Evolutionary conservation across 2,329 filamentous ascomycete genomes (phyloP).

Genomic region (Boeremia lycopersici): DNA sequence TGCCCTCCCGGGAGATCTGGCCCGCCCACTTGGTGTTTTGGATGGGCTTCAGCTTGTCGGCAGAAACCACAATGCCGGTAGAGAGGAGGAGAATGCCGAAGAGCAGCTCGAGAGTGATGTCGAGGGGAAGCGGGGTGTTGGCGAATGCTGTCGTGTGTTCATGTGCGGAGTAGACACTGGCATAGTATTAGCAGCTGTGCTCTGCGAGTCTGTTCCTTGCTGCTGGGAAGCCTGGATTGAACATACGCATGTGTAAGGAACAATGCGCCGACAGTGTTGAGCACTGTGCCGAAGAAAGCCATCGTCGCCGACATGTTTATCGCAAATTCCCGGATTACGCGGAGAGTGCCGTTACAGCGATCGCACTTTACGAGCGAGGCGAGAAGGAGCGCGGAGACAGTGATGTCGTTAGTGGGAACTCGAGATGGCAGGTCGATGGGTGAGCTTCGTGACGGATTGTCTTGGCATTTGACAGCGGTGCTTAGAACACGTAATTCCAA

Average conservation of each 20-base stretch:
- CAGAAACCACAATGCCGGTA: conserved; percentile 78
- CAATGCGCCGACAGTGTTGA: conserved; percentile 76
- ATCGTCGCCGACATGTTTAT: conserved; percentile 52
- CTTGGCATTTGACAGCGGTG: conserved; percentile 2
- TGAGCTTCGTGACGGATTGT: conserved; percentile 8
- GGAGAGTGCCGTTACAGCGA: not conserved
- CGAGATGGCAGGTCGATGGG: not conserved
- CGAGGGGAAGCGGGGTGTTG: conserved; percentile 68
- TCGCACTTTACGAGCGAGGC: not conserved
- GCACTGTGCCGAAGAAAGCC: conserved; percentile 72
- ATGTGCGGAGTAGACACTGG: conserved; percentile 92
- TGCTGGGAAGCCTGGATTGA: not conserved
- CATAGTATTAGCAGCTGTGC: conserved; percentile 28
- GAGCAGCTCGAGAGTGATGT: conserved; percentile 87
- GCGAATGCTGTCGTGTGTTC: conserved; percentile 80
- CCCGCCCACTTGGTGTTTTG: conserved; percentile 82
- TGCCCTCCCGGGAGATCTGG: conserved; percentile 79
- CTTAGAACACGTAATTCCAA: not conserved
- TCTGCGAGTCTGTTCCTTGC: not conserved
- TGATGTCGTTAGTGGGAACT: not conserved
- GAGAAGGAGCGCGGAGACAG: not conserved
- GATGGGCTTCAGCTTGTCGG: conserved; percentile 81
- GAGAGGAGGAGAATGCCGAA: conserved; percentile 80
- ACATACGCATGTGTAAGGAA: conserved; percentile 87
- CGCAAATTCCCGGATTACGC: no score